Percentiles rank a stretch among this genome's conserved stretches.
Conservation (phyloP, 106 monocot species). For the Allium sativum region DNA sequence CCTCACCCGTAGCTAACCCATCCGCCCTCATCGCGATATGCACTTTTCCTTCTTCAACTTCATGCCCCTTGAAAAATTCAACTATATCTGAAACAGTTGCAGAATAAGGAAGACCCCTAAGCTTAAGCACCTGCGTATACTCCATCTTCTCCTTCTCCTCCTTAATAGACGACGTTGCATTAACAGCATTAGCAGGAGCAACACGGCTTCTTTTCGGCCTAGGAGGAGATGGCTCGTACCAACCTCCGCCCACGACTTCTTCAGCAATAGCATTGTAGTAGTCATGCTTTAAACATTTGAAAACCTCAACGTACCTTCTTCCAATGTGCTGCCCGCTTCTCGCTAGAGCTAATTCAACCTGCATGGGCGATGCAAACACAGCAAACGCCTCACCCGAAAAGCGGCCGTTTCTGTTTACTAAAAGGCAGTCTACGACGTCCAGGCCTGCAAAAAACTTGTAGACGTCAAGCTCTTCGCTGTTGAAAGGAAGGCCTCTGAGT, state of each 20-base stretch:
- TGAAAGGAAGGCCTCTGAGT: conserved; percentile 62
- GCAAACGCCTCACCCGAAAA: conserved; percentile 75
- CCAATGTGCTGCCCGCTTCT: conserved; percentile 74
- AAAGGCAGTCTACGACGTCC: conserved; percentile 56
- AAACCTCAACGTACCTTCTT: conserved; percentile 83
- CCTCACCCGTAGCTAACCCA: conserved; percentile 86
- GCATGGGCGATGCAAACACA: conserved; percentile 55
- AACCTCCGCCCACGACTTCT: conserved; percentile 39
- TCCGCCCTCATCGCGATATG: conserved; percentile 52
- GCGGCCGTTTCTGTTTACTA: conserved; percentile 62
- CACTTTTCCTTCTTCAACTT: conserved; percentile 44
- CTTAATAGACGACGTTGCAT: neutral
- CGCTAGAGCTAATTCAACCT: conserved; percentile 68
- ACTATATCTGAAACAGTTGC: conserved; percentile 50
- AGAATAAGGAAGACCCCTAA: conserved; percentile 85
- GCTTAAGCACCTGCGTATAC: conserved; percentile 76
- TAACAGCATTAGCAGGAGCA: too few relatives aligned
- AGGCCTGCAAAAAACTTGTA: conserved; percentile 64
- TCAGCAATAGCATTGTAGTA: conserved; percentile 79
- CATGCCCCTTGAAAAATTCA: conserved; percentile 66
- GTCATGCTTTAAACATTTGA: conserved; percentile 72
- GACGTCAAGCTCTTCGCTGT: conserved; percentile 61
- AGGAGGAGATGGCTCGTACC: conserved; percentile 17
- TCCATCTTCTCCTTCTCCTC: conserved; percentile 49
- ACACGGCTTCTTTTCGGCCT: conserved; percentile 20